Conservation (phyloP, 768 basidiomycete species). For the Hortiboletus flavorubellus region DNA sequence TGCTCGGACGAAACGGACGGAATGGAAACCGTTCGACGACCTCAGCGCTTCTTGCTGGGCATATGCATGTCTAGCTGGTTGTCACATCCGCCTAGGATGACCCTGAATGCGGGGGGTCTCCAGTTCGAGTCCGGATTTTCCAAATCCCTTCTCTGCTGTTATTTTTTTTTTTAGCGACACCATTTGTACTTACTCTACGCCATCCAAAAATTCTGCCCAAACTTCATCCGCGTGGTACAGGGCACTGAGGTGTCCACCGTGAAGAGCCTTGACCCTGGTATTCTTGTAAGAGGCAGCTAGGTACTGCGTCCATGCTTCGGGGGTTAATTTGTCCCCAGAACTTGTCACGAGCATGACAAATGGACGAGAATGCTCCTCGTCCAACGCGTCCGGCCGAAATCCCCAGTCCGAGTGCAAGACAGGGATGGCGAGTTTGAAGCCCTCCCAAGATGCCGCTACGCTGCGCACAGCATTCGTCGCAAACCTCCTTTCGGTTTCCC, state of each 20-base stretch:
- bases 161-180: background rate
- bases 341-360: conserved; percentile 45
- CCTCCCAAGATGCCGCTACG: conserved; percentile 49
- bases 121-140: conserved; percentile 39
- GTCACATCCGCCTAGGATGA: too few species aligned
- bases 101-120: conserved; percentile 29
- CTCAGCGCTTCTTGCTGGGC: too few species aligned
- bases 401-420: conserved; percentile 53
- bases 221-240: conserved; percentile 46
- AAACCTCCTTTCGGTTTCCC: conserved; percentile 40
- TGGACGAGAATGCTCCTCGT: conserved; percentile 43
- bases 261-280: conserved; percentile 37
- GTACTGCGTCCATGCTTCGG: conserved; percentile 45
- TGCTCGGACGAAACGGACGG: too few species aligned
- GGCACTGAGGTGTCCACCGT: conserved; percentile 47
- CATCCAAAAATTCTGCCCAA: conserved; percentile 36
- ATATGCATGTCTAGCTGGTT: too few species aligned
- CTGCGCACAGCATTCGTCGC: conserved; percentile 45
- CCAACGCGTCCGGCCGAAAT: conserved; percentile 39
- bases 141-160: too few species aligned
- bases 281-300: conserved; percentile 46
- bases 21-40: too few species aligned
- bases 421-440: conserved; percentile 42
- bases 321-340: conserved; percentile 39
- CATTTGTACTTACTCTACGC: conserved; percentile 9